Evolutionary conservation across 169 alveolate genomes (phyloP).

Genomic region (Eimeria zaria): DNA sequence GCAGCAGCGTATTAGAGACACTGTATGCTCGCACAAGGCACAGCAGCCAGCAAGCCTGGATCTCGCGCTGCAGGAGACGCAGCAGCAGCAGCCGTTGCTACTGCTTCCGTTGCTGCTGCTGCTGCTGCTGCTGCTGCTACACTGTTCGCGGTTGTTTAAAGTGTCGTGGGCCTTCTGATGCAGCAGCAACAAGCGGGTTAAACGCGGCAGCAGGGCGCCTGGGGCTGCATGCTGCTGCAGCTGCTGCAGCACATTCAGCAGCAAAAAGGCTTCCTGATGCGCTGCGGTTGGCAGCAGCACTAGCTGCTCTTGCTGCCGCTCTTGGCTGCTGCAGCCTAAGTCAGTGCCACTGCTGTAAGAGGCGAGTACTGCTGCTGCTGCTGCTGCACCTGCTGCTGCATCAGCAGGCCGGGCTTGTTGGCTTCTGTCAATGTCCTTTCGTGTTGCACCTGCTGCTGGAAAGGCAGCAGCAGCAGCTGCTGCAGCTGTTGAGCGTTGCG

Average conservation of each 20-base stretch:
- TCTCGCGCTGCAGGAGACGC: not conserved
- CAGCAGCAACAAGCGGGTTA: constrained; percentile 29
- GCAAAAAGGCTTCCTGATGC: constrained; percentile 31
- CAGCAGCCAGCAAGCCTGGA: not conserved
- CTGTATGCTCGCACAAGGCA: not conserved
- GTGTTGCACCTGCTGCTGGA: not conserved
- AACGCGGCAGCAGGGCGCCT: constrained; percentile 8
- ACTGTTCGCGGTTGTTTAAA: not conserved
- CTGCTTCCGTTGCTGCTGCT: constrained; percentile 3
- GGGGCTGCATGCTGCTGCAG: constrained; percentile 7
- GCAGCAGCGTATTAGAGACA: constrained; percentile 11
- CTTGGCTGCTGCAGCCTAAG: constrained; percentile 6
- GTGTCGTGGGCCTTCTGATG: constrained; percentile 24
- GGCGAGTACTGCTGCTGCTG: constrained; percentile 56
- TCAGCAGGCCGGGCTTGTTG: constrained; percentile 6
- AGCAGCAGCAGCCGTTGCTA: constrained; percentile 3
- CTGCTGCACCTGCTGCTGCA: constrained; percentile 64
- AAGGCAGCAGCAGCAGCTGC: constrained; percentile 9
- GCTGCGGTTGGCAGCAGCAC: constrained; percentile 37
- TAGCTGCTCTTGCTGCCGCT: not conserved
- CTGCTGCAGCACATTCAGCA: constrained; percentile 44
- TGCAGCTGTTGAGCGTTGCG: not conserved
- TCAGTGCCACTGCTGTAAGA: not conserved
- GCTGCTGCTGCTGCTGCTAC: constrained; percentile 30
- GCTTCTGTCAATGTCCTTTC: not conserved